These are phyloP conservation scores for Thielaviopsis musarum DNA, from an alignment of 2,329 filamentous ascomycete genomes.

Conservation along the genomic window DNA sequence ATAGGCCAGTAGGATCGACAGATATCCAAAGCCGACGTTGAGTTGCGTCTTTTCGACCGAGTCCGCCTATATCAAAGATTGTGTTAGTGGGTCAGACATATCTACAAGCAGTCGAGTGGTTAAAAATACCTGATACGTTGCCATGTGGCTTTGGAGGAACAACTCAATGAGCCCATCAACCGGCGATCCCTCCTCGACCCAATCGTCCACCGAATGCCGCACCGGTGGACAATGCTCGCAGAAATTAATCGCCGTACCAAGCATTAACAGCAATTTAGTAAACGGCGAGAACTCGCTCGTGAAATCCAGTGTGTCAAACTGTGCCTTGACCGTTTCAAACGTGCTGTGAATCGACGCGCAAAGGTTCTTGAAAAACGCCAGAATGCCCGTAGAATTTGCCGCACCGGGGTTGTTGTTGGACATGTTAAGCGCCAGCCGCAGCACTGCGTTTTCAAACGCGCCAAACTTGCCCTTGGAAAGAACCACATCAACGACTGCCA, in stretches of 20 bases:
- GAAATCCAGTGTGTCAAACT: constrained; percentile 32
- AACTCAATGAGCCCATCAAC: constrained; percentile 44
- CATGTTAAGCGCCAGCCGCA: constrained; percentile 66
- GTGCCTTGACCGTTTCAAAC: constrained; percentile 30
- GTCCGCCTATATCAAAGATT: constrained; percentile 34
- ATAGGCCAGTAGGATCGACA: constrained; percentile 71
- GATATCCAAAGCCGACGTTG: constrained; percentile 73
- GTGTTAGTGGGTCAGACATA: constrained; percentile 10
- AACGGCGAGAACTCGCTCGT: constrained; percentile 29
- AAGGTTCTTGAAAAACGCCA: constrained; percentile 33
- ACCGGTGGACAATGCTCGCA: constrained; percentile 58
- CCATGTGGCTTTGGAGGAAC: constrained; percentile 51
- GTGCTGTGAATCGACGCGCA: constrained; percentile 33
- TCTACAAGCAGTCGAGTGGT: too few relatives aligned
- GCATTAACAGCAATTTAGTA: constrained; percentile 57
- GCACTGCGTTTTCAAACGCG: constrained; percentile 29
- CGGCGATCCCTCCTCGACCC: constrained; percentile 22
- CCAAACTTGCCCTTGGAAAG: constrained; percentile 23
- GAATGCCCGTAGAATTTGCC: constrained; percentile 51
- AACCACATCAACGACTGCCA: constrained; percentile 27
- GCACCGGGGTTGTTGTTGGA: constrained; percentile 64
- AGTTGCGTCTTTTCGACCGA: constrained; percentile 59
- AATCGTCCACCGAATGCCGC: constrained; percentile 23
- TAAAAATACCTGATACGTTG: constrained; percentile 44
- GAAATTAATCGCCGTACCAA: constrained; percentile 78